phyloP scores from a whole-genome alignment of 371 early-diverging fungal genomes.

The Mucor piriformis region DNA sequence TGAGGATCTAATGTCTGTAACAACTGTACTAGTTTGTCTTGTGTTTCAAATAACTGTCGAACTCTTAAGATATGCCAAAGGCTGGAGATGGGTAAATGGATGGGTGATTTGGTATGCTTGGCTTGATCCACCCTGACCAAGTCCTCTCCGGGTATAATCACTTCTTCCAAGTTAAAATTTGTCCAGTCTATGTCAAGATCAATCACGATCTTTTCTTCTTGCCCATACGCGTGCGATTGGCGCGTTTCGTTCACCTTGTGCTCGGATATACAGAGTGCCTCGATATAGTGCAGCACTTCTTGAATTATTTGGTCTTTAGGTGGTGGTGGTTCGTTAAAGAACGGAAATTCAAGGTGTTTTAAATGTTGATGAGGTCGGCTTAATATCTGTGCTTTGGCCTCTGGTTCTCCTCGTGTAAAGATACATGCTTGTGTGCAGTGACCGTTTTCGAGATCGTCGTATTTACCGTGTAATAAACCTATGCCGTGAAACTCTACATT shows the following conservation, averaged over 20 bases:
- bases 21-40: slow-evolving; percentile 6
- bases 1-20: background rate
- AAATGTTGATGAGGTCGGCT: slow-evolving; percentile 26
- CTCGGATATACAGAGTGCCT: slow-evolving; percentile 24
- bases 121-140: too few relatives aligned
- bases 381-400: too few relatives aligned
- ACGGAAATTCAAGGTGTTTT: slow-evolving; percentile 44
- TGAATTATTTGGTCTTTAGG: slow-evolving; percentile 16
- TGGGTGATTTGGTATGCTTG: slow-evolving; percentile 9
- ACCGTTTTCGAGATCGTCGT: slow-evolving; percentile 51
- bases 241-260: background rate
- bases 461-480: slow-evolving; percentile 54
- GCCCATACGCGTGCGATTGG: slow-evolving; percentile 6
- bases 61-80: slow-evolving; percentile 39
- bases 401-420: slow-evolving; percentile 35
- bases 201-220: background rate
- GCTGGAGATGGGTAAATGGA: slow-evolving; percentile 11
- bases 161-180: slow-evolving; percentile 4
- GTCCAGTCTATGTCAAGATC: slow-evolving; percentile 16
- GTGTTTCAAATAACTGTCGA: slow-evolving; percentile 33
- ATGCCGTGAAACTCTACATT: slow-evolving; percentile 68
- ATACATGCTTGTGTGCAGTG: slow-evolving; percentile 84
- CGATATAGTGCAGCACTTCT: slow-evolving; percentile 27
- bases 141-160: background rate
- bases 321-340: slow-evolving; percentile 25